Evolutionary conservation across 768 basidiomycete genomes (phyloP), one percentile per base, ranked within the genome.

Genomic region (Leccinellum rugosiceps): DNA sequence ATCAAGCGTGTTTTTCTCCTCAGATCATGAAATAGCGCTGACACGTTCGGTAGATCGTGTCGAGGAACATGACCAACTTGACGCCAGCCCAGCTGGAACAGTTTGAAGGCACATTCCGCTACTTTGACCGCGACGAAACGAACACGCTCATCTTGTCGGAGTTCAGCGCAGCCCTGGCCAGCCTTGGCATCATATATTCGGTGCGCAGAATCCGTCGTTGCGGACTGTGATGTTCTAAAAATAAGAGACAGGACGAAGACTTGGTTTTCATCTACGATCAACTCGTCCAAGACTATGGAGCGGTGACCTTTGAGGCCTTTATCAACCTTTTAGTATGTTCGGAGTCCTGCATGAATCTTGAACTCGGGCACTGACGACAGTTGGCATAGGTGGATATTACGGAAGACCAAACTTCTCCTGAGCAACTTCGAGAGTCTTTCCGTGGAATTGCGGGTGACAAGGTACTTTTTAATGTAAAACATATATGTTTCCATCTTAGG

Each of bases 61-160:
- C 97, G 13, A 82, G 93, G 46, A 93, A 92, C 64, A 87, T 92
- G 83, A 90, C 93, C 25, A 97, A 98, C 69, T 74, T 99, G 60
- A 96, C 96, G 0, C 94, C 97, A 0, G 94, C 93, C 14, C 93
- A 94, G 68, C 79, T 98, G 23, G 96, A 98, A 68, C 94, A 98
- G 68, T 96, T 97, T 63, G 96, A 98, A 72, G 85, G 88, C 69
- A 96, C 94, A 1, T 98, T 99, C 85, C 85, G 95, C 52, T 95
- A 98, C 75, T 99, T 99, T 66, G 96, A 98, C 73, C 85, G 85
- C 60, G 94, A 98, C 63, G 89, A 92, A 65, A 86, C 88, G 38
- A 97, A 98, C 68, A 94, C 92, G 0, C 82, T 98, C 38, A 84
- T 81, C 58, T 68, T 87, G 57, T 80, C 91, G 6, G 94, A 98